Base-by-base conservation (phyloP, 352 stramenopile species). In the Aphanomyces cochlioides region DNA sequence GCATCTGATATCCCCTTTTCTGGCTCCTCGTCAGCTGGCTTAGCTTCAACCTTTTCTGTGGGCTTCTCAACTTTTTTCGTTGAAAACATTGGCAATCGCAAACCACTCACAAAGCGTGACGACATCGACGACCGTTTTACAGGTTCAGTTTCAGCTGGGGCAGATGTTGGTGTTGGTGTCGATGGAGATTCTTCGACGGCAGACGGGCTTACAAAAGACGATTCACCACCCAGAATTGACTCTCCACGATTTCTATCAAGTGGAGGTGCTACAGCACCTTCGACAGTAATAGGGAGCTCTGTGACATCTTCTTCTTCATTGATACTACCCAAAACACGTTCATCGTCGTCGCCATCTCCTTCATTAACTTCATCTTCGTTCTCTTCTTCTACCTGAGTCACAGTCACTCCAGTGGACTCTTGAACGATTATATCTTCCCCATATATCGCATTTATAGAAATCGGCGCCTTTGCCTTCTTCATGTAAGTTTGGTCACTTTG, bases 91-190 rank as follows among this genome's bases (percentile, higher is more conserved):
- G 54, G 54, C 54, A 61, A 39, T n/a, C 76, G 48, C 43, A 93
- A 75, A 3, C 85, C 79, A 1, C 79, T 85, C 1, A 85, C 89
- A 57, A 93, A 88, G 4, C 83, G 80, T 39, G 83, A 91, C 17
- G 82, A 90, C 58, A 93, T 91, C 21, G 77, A 70, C 6, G 64
- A 19, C 10, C 64, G 64, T 36, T 70, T 70, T 19, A 39, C 54
- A 10, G 54, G 54, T 39, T 61, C 54, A 17, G 34, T 36, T 45
- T 63, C 64, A 17, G 63, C 34, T 40, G 47, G 54, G 5, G 54
- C 17, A 13, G 54, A 17, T 15, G 64, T 69, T 34, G 28, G 17
- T 4, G 36, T 39, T 4, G 47, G 8, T 7, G 7, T 21, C 3
- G 41, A 15, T 17, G 63, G 17, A 10, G 63, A 37, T 7, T 43